Evolutionary conservation across 164 flowering plant genomes (phyloP).

Genomic region (Tetracentron sinense): DNA sequence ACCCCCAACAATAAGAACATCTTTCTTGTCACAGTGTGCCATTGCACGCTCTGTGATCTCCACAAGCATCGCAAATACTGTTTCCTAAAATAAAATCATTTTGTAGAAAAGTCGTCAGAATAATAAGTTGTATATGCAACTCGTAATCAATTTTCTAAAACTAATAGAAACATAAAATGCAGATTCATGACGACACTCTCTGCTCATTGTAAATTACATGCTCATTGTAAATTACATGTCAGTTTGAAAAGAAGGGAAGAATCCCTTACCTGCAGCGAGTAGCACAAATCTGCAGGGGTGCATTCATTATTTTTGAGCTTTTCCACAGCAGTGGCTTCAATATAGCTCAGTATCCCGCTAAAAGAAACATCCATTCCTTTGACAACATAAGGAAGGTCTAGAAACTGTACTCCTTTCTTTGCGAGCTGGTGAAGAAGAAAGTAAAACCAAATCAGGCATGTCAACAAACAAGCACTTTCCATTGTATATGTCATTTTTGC

Average conservation of each 20-base stretch:
- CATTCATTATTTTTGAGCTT: constrained; percentile 88
- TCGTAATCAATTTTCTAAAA: too few relatives aligned
- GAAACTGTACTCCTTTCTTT: constrained; percentile 78
- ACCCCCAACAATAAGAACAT: constrained; percentile 95
- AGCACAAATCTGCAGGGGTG: constrained; percentile 96
- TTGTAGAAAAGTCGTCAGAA: background rate
- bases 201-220: too few relatives aligned
- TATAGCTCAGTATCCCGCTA: constrained; percentile 88
- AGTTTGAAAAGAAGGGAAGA: background rate
- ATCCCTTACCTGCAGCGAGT: constrained; percentile 71
- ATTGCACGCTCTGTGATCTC: constrained; percentile 97
- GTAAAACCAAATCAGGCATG: constrained; percentile 1
- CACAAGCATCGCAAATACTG: constrained; percentile 95
- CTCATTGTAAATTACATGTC: too few relatives aligned
- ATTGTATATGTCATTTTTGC: too few relatives aligned
- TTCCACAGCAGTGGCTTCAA: constrained; percentile 85
- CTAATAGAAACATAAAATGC: too few relatives aligned
- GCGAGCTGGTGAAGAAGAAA: constrained; percentile 56
- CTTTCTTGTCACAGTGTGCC: constrained; percentile 94
- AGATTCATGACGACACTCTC: background rate
- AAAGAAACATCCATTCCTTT: constrained; percentile 99
- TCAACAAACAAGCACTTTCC: background rate
- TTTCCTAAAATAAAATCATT: constrained; percentile 48
- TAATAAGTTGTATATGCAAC: too few relatives aligned
- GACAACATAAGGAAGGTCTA: constrained; percentile 92